phyloP scores from a whole-genome alignment of 768 basidiomycete genomes.

The Galerina marginata region DNA sequence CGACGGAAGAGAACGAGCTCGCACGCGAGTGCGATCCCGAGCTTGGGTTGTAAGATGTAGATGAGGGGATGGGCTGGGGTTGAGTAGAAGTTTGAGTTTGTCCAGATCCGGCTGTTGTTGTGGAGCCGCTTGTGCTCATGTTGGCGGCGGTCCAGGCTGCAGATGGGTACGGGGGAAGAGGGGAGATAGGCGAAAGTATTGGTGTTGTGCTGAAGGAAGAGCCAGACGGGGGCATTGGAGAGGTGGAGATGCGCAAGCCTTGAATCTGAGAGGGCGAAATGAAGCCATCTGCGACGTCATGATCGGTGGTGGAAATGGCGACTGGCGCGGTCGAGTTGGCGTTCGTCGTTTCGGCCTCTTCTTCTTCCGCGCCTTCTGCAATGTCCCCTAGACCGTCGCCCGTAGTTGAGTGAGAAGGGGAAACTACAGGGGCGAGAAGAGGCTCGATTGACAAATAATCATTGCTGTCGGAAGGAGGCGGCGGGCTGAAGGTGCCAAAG shows the following conservation, averaged over 20 bases:
- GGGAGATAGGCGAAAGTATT: constrained; percentile 13
- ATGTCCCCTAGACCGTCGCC: constrained; percentile 60
- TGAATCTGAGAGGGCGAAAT: constrained; percentile 52
- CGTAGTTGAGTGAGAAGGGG: constrained; percentile 15
- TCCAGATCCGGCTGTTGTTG: constrained; percentile 6
- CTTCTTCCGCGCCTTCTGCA: constrained; percentile 60
- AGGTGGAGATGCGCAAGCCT: constrained; percentile 61
- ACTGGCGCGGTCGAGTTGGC: constrained; percentile 17
- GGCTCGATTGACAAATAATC: constrained; percentile 53
- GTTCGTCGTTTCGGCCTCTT: constrained; percentile 24
- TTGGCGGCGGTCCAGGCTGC: constrained; percentile 7
- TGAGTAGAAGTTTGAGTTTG: constrained; percentile 1
- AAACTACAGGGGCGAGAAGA: constrained; percentile 45
- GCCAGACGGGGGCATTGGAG: constrained; percentile 34
- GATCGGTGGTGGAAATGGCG: constrained; percentile 9
- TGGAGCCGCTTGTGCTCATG: not conserved
- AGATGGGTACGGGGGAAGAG: constrained; percentile 28
- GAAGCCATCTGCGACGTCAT: constrained; percentile 28
- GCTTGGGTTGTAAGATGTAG: not conserved
- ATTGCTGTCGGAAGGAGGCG: constrained; percentile 6
- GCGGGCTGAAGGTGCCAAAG: constrained; percentile 27
- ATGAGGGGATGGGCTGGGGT: constrained; percentile 12
- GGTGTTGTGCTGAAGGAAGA: constrained; percentile 19
- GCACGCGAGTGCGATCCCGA: constrained; percentile 26
- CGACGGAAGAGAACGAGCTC: constrained; percentile 32